Evolutionary conservation across 2,329 filamentous ascomycete species (phyloP).

Genomic region (Curvularia lunata): DNA sequence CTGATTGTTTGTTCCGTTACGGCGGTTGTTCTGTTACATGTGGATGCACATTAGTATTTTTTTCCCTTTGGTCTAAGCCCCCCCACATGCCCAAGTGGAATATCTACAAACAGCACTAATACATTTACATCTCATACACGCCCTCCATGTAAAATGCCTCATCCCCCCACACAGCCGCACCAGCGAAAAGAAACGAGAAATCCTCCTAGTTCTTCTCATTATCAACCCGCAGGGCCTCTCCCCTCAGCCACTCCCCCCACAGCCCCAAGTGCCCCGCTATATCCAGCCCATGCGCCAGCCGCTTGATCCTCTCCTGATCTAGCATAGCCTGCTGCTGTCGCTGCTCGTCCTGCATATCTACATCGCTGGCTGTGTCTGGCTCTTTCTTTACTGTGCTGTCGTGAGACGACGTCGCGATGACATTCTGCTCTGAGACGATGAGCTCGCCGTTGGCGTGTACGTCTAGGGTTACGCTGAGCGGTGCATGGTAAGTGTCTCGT

Average conservation of each 20-base stretch:
- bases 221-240: conserved; percentile 19
- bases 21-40: no score
- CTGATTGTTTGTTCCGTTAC: no score
- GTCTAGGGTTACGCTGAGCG: conserved; percentile 61
- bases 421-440: conserved; percentile 64
- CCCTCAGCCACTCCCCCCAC: conserved; percentile 59
- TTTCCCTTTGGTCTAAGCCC: no score
- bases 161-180: not conserved
- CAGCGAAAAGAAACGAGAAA: not conserved
- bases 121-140: not conserved
- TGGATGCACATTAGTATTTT: no score
- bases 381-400: not conserved
- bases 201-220: not conserved
- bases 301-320: conserved; percentile 35
- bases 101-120: not conserved
- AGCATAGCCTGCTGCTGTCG: conserved; percentile 20
- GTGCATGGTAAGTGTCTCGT: conserved; percentile 34
- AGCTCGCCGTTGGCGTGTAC: conserved; percentile 67
- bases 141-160: not conserved
- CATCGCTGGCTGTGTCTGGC: not conserved
- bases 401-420: conserved; percentile 45
- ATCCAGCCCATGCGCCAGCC: conserved; percentile 55
- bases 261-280: conserved; percentile 57
- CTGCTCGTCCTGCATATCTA: not conserved
- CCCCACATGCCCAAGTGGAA: not conserved